phyloP scores from a whole-genome alignment of 2,329 filamentous ascomycete species.

The Penicillium aurantiogriseum region DNA sequence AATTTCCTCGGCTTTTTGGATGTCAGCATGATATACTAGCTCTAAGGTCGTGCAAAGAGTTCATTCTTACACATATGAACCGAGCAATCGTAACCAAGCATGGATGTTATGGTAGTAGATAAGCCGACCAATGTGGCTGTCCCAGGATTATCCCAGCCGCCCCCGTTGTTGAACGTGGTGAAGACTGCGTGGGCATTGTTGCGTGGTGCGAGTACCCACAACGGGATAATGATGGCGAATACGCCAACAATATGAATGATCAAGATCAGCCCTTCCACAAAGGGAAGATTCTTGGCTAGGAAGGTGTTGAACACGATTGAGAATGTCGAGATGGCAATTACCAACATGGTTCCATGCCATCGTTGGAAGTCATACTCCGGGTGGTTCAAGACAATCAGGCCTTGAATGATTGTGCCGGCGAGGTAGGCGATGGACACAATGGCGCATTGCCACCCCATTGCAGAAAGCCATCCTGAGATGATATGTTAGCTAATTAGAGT shows the following conservation, averaged over 20 bases:
- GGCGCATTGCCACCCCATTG: slow-evolving; percentile 48
- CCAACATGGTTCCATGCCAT: slow-evolving; percentile 48
- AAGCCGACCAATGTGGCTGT: slow-evolving; percentile 44
- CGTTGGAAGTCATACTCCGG: slow-evolving; percentile 40
- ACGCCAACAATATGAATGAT: slow-evolving; percentile 46
- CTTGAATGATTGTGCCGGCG: slow-evolving; percentile 48
- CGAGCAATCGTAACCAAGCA: slow-evolving; percentile 45
- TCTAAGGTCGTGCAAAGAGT: neutral
- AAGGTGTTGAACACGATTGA: slow-evolving; percentile 46
- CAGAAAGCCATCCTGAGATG: slow-evolving; percentile 42
- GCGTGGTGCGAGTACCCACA: slow-evolving; percentile 45
- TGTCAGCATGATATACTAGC: slow-evolving; percentile 6
- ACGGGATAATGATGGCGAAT: slow-evolving; percentile 44
- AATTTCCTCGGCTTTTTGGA: slow-evolving; percentile 40
- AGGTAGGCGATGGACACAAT: slow-evolving; percentile 47
- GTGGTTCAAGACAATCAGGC: slow-evolving; percentile 46
- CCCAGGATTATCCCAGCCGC: slow-evolving; percentile 41
- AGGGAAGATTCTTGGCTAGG: slow-evolving; percentile 38
- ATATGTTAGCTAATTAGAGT: neutral
- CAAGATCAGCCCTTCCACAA: slow-evolving; percentile 42
- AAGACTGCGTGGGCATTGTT: slow-evolving; percentile 41
- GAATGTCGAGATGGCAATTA: slow-evolving; percentile 41
- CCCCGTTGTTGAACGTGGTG: slow-evolving; percentile 42
- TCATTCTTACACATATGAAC: slow-evolving; percentile 47
- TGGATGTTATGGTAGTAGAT: slow-evolving; percentile 40